Base-by-base conservation (phyloP, 108 stramenopile species). In the Conticribra weissflogii region DNA sequence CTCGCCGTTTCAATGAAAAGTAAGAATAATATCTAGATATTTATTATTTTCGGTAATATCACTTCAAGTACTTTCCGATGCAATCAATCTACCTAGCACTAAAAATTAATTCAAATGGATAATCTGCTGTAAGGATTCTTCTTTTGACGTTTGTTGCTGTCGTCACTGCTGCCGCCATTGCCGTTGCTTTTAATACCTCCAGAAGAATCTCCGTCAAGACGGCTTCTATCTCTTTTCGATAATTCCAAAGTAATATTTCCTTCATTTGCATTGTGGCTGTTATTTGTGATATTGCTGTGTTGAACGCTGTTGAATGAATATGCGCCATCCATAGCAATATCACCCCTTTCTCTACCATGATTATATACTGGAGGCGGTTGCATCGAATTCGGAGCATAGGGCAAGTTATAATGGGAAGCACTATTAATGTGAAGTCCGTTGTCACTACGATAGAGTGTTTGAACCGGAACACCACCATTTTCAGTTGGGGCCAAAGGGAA, bases 41-140 rank as follows among this genome's bases (percentile, higher is more conserved):
- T n/a, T n/a, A n/a, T n/a, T n/a, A n/a, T n/a, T n/a, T n/a, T n/a
- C n/a, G n/a, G 12, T 41, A 41, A 41, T 41, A 41, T 5, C 12
- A 41, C 5, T 41, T 12, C 36, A 41, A 41, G 36, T 12, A 9
- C 12, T 41, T 41, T 41, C 36, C 12, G 36, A 41, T 41, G 12
- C n/a, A n/a, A n/a, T n/a, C n/a, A n/a, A n/a, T n/a, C n/a, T n/a
- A n/a, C n/a, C n/a, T n/a, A n/a, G n/a, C n/a, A n/a, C n/a, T n/a
- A n/a, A n/a, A n/a, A n/a, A n/a, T n/a, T n/a, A n/a, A n/a, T n/a
- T 62, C 61, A 62, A 53, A 27, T 34, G 2, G 63, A 65, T 51
- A 65, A 65, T 65, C 63, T 52, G 33, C 59, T 76, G 45, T 68
- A 76, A 0, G 75, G 75, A 50, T 76, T 76, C 48, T 25, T 17